Base-by-base conservation (phyloP, 768 basidiomycete genomes). In the Nidula microcarpa region DNA sequence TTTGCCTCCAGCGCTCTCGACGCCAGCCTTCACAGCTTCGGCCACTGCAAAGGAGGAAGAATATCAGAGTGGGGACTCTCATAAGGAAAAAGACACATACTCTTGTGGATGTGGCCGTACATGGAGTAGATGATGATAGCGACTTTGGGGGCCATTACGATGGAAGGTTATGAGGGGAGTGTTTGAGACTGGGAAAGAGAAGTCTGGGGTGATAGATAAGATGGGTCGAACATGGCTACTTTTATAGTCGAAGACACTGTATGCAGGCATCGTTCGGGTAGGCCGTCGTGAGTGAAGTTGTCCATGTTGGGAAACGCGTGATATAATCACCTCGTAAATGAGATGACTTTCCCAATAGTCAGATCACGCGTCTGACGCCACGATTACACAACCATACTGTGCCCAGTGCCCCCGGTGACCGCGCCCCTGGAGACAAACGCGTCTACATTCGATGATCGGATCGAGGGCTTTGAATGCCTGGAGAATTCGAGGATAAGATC, bases 81-180 rank as follows among this genome's bases (percentile, higher is more conserved):
- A 13, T 43, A 1, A 16, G 32, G 47, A 5, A 18, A 52, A 6
- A 39, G 44, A 43, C 6, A 74, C 84, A 47, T 61, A 90, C 89
- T 43, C 61, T 80, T 79, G 54, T 75, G 78, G 66, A 91, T 80
- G 65, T 91, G 90, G 57, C 86, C 86, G 65, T 86, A 88, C 73
- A 89, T 67, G 16, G 85, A 69, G 70, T 90, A 91, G 68, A 90
- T 83, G 60, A 90, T 57, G 60, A 90, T 87, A 51, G 86, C 86
- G 57, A 89, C 68, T 57, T 66, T 79, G 23, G 87, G 86, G 48
- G 74, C 56, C 39, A 78, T 62, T 76, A 78, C 80, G 32, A 51
- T 44, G 50, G 46, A 54, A 33, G 52, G 43, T 44, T 55, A 23
- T 23, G 23, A 23, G 23, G 3, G 3, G 23, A 23, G 23, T n/a